These are phyloP conservation scores for Diaporthe citrichinensis DNA, from an alignment of 2,329 filamentous ascomycete genomes.

Conservation along the genomic window DNA sequence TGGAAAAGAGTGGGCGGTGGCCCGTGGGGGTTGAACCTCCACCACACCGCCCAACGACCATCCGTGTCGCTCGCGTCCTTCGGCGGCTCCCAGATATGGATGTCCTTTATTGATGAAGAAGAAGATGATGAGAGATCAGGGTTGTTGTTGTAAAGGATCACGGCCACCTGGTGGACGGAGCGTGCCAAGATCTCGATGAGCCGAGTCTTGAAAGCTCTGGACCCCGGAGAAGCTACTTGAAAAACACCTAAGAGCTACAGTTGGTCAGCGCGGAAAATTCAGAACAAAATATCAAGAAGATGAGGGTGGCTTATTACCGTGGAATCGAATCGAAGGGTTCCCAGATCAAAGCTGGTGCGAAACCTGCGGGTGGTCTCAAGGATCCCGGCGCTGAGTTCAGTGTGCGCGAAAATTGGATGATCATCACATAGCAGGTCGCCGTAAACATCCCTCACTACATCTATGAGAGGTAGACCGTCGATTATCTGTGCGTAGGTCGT, in stretches of 20 bases:
- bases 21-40: not conserved
- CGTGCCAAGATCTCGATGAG: slow-evolving; percentile 51
- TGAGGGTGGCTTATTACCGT: not conserved
- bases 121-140: slow-evolving; percentile 42
- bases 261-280: not conserved
- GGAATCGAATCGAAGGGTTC: not conserved
- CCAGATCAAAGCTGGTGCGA: not conserved
- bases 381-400: not conserved
- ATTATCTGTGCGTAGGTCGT: not conserved
- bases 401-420: not conserved
- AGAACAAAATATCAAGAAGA: not conserved
- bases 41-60: not conserved
- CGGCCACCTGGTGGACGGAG: slow-evolving; percentile 49
- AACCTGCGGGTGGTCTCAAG: not conserved
- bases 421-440: not conserved
- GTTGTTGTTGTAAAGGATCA: slow-evolving; percentile 42
- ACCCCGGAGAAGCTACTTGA: slow-evolving; percentile 39
- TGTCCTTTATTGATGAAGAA: not conserved
- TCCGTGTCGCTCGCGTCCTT: not conserved
- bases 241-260: not conserved
- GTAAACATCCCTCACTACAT: not conserved
- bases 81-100: not conserved
- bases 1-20: not conserved
- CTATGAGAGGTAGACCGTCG: slow-evolving; percentile 22
- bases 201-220: slow-evolving; percentile 46